Conservation (phyloP, 164 flowering plant genomes). For the Echeveria elegans region DNA sequence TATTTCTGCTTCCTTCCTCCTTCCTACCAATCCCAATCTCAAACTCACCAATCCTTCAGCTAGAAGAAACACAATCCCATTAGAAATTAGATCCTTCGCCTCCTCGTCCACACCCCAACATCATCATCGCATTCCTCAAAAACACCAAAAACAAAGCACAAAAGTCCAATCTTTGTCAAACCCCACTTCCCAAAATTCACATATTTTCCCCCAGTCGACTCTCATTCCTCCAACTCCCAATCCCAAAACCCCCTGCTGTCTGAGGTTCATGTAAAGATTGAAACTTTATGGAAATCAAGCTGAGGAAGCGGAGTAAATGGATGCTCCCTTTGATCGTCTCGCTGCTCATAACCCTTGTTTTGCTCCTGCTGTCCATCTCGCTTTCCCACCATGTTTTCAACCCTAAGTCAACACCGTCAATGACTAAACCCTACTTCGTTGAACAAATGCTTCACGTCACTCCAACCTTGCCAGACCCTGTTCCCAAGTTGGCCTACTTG, state of each 20-base stretch:
- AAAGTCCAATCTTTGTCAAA: background rate
- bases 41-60: background rate
- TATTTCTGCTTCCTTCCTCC: background rate
- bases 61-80: too few relatives aligned
- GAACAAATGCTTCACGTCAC: slow-evolving; percentile 38
- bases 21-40: background rate
- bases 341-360: slow-evolving; percentile 19
- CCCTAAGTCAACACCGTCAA: slow-evolving; percentile 9
- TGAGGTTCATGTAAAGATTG: background rate
- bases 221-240: too few relatives aligned
- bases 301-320: slow-evolving; percentile 43
- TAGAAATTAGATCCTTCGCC: background rate
- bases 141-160: too few relatives aligned
- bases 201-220: too few relatives aligned
- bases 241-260: too few relatives aligned
- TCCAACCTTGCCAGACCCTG: slow-evolving; percentile 17
- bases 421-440: slow-evolving; percentile 35
- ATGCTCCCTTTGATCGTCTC: slow-evolving; percentile 25
- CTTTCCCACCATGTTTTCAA: slow-evolving; percentile 18
- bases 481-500: slow-evolving; percentile 60
- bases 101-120: background rate
- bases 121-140: too few relatives aligned
- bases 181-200: background rate
- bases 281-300: slow-evolving; percentile 16
- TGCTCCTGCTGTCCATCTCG: slow-evolving; percentile 22